phyloP scores from a whole-genome alignment of 345 rosid genomes.

The Hevea brasiliensis region DNA sequence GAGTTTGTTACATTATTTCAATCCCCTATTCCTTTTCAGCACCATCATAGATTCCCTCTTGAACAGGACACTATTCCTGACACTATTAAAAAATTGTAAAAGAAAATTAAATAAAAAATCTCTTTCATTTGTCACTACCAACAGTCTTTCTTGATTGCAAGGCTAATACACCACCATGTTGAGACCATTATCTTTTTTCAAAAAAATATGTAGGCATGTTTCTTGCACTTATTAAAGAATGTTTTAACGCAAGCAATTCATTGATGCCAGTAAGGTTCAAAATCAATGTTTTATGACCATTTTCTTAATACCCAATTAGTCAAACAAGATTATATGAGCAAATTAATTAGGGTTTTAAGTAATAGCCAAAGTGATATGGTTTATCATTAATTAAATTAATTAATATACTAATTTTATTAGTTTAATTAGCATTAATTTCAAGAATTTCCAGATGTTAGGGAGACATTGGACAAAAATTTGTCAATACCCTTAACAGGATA shows the following conservation, averaged over 20 bases:
- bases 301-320: neutral
- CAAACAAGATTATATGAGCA: neutral
- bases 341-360: neutral
- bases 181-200: too few relatives aligned
- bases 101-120: too few relatives aligned
- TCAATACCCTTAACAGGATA: slow-evolving; percentile 18
- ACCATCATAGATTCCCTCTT: slow-evolving; percentile 6
- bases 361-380: too few relatives aligned
- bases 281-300: neutral
- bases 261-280: slow-evolving; percentile 1
- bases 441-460: slow-evolving; percentile 23
- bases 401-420: neutral
- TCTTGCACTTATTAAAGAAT: slow-evolving; percentile 12
- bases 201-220: neutral
- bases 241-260: neutral
- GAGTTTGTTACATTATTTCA: neutral
- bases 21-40: neutral
- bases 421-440: slow-evolving; percentile 8
- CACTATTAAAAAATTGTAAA: neutral
- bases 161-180: neutral
- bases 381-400: neutral
- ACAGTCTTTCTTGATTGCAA: neutral
- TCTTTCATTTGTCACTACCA: neutral
- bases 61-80: neutral
- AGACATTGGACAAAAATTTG: slow-evolving; percentile 19